phyloP scores from a whole-genome alignment of 129 eudicot species.

The Escallonia rubra region DNA sequence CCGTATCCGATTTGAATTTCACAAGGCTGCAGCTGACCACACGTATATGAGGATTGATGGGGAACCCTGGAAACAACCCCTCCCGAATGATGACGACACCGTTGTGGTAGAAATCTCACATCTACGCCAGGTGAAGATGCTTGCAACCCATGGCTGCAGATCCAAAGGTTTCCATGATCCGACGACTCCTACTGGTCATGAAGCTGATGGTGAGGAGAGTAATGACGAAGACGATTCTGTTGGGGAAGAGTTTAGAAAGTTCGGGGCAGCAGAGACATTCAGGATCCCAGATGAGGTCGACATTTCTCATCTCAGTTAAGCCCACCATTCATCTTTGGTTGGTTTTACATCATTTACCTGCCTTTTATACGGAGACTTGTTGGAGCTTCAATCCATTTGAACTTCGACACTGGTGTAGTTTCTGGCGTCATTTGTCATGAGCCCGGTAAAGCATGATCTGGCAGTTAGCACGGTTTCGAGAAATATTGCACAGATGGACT shows the following conservation, averaged over 20 bases:
- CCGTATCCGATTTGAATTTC: slow-evolving; percentile 69
- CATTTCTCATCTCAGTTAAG: slow-evolving; percentile 65
- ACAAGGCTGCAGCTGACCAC: slow-evolving; percentile 61
- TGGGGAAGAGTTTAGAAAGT: slow-evolving; percentile 65
- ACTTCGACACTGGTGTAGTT: not conserved
- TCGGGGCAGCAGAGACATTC: slow-evolving; percentile 94
- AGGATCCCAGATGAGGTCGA: slow-evolving; percentile 76
- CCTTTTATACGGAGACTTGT: not conserved
- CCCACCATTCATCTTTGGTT: not conserved
- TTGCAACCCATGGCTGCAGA: slow-evolving; percentile 53
- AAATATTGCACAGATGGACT: too few species aligned
- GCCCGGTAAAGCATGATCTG: too few species aligned
- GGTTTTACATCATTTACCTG: not conserved
- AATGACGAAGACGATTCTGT: slow-evolving; percentile 29
- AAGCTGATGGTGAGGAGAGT: slow-evolving; percentile 35
- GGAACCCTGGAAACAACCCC: slow-evolving; percentile 98
- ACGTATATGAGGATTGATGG: slow-evolving; percentile 96
- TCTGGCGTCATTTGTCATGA: not conserved
- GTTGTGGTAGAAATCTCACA: slow-evolving; percentile 80
- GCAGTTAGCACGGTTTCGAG: too few species aligned
- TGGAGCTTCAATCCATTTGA: not conserved
- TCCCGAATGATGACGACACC: slow-evolving; percentile 73
- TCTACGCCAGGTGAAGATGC: slow-evolving; percentile 74
- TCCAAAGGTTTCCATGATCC: slow-evolving; percentile 50
- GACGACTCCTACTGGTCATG: slow-evolving; percentile 21